phyloP scores from a whole-genome alignment of 2,329 filamentous ascomycete genomes.

The Diaporthe destruens region DNA sequence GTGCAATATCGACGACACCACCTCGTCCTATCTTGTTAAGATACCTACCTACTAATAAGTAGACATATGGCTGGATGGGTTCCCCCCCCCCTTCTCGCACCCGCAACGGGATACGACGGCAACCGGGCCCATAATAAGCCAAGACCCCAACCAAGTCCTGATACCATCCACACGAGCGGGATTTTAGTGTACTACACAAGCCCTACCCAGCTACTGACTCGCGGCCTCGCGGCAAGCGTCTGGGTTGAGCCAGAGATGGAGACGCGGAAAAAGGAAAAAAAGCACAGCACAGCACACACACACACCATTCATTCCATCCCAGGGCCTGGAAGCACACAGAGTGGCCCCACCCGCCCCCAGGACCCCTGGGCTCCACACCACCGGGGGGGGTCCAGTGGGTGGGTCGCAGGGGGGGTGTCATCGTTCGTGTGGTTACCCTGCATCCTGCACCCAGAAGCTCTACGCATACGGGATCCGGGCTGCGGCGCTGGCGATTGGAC shows the following conservation, averaged over 20 bases:
- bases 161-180: background rate
- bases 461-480: slow-evolving; percentile 10
- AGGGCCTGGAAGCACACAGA: background rate
- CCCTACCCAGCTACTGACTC: background rate
- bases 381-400: too few species aligned
- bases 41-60: too few species aligned
- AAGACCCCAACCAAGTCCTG: background rate
- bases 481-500: slow-evolving; percentile 19
- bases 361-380: background rate
- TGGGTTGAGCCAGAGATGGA: background rate
- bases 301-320: too few species aligned
- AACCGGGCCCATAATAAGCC: background rate
- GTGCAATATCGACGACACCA: slow-evolving; percentile 31
- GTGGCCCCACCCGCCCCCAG: too few species aligned
- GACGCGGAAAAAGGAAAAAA: background rate
- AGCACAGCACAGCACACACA: too few species aligned
- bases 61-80: too few species aligned
- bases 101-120: slow-evolving; percentile 23
- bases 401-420: background rate
- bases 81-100: background rate
- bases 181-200: background rate
- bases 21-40: background rate
- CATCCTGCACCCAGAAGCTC: slow-evolving; percentile 30
- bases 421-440: background rate
- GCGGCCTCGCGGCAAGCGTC: background rate